phyloP scores from a whole-genome alignment of 2,329 filamentous ascomycete genomes.

The Aotearoamyces nothofagi region DNA sequence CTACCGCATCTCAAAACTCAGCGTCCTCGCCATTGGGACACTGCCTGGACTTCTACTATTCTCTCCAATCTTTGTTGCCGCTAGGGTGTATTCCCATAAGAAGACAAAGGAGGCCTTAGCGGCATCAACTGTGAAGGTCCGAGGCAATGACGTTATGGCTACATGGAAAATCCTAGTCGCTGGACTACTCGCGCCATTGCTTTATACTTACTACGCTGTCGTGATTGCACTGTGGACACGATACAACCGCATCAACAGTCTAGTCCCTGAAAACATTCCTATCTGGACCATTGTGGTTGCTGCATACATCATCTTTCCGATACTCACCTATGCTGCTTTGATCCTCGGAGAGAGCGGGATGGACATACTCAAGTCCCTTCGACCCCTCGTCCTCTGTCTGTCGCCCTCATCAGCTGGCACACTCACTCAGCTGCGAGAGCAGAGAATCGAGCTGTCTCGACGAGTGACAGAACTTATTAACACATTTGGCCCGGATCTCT shows the following conservation, averaged over 20 bases:
- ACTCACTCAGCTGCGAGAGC: conserved; percentile 56
- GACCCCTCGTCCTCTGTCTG: conserved; percentile 69
- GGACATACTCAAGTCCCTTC: conserved; percentile 88
- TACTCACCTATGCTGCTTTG: conserved; percentile 77
- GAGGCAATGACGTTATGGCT: conserved; percentile 77
- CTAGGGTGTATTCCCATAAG: conserved; percentile 64
- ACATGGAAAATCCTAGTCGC: conserved; percentile 88
- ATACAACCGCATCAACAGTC: conserved; percentile 61
- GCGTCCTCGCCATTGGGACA: conserved; percentile 61
- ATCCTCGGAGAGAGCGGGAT: conserved; percentile 89
- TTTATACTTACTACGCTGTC: conserved; percentile 72
- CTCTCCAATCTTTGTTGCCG: conserved; percentile 70
- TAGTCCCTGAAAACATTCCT: conserved; percentile 60
- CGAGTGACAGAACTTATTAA: conserved; percentile 85
- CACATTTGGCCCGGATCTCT: conserved; percentile 80
- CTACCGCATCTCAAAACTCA: conserved; percentile 65
- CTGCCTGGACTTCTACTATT: conserved; percentile 80
- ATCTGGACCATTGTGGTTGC: conserved; percentile 44
- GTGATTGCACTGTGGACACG: conserved; percentile 59
- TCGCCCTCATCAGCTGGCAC: conserved; percentile 70
- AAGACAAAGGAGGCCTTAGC: conserved; percentile 75
- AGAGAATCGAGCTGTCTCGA: conserved; percentile 55
- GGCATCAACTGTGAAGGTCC: conserved; percentile 75
- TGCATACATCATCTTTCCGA: conserved; percentile 60
- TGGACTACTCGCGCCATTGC: conserved; percentile 60